Conservation (phyloP, 441 rosid genomes). For the Manihot esculenta region DNA sequence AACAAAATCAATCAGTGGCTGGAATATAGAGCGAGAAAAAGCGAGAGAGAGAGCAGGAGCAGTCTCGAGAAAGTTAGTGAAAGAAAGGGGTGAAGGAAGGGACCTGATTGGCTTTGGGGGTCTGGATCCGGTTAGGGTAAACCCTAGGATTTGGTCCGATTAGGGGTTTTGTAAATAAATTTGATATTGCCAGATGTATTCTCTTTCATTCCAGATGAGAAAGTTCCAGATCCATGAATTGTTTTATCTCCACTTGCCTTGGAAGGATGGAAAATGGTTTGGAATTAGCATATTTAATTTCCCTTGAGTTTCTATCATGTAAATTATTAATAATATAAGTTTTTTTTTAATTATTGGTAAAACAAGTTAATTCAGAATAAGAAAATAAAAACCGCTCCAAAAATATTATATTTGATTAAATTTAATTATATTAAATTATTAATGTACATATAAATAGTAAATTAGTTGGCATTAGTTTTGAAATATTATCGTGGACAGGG, state of each 20-base stretch:
- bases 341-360: too few species aligned
- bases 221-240: background rate
- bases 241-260: background rate
- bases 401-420: too few species aligned
- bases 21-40: background rate
- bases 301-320: too few species aligned
- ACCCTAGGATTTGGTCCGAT: constrained; percentile 41
- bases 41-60: background rate
- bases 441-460: too few species aligned
- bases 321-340: too few species aligned
- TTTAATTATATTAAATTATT: too few species aligned
- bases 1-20: constrained; percentile 9
- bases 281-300: background rate
- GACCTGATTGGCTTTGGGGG: constrained; percentile 37
- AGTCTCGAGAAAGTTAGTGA: background rate
- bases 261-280: constrained; percentile 4
- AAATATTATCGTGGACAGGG: too few species aligned
- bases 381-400: too few species aligned
- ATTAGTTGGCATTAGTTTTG: too few species aligned
- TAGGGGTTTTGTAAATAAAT: constrained; percentile 31
- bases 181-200: constrained; percentile 16
- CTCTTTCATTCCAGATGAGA: constrained; percentile 14
- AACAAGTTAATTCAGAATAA: too few species aligned
- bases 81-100: background rate
- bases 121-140: constrained; percentile 47